Percentiles rank a stretch among this genome's conserved stretches.
These are phyloP conservation scores for Balakata baccata DNA, from an alignment of 345 rosid genomes.

Conservation along the genomic window DNA sequence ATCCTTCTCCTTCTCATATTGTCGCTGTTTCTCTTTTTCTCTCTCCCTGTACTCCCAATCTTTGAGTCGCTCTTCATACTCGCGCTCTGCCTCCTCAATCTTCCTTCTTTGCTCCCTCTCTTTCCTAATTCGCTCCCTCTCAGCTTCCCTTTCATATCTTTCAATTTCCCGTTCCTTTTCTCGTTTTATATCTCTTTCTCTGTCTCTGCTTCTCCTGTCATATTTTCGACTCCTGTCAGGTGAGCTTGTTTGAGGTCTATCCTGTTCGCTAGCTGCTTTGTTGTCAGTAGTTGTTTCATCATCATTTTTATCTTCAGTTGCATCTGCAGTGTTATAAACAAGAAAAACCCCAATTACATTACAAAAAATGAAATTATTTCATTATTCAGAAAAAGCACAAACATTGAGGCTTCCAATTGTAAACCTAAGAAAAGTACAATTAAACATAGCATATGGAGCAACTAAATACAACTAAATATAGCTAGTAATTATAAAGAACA, in stretches of 20 bases:
- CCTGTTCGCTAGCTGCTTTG: slow-evolving; percentile 55
- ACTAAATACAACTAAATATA: background rate
- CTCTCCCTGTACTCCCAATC: slow-evolving; percentile 96
- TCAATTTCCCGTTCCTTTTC: slow-evolving; percentile 88
- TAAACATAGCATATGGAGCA: background rate
- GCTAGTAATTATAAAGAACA: background rate
- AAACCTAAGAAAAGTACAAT: background rate
- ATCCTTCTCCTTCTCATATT: slow-evolving; percentile 87
- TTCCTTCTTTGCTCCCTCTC: slow-evolving; percentile 94
- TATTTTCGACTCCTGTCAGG: slow-evolving; percentile 67
- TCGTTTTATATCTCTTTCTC: slow-evolving; percentile 58
- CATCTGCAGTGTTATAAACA: slow-evolving; percentile 40
- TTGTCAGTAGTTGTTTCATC: slow-evolving; percentile 64
- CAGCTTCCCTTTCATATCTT: slow-evolving; percentile 87
- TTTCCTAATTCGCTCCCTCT: slow-evolving; percentile 74
- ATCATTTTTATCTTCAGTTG: slow-evolving; percentile 50
- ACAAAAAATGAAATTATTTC: background rate
- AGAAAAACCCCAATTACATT: background rate
- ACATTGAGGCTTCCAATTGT: background rate
- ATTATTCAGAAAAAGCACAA: background rate
- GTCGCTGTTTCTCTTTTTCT: slow-evolving; percentile 86
- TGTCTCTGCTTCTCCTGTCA: slow-evolving; percentile 76
- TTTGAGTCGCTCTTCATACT: slow-evolving; percentile 76
- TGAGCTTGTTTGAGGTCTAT: slow-evolving; percentile 67
- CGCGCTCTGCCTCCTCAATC: slow-evolving; percentile 89